phyloP scores from a whole-genome alignment of 495 filamentous ascomycete genomes.

The Neurospora sp. region DNA sequence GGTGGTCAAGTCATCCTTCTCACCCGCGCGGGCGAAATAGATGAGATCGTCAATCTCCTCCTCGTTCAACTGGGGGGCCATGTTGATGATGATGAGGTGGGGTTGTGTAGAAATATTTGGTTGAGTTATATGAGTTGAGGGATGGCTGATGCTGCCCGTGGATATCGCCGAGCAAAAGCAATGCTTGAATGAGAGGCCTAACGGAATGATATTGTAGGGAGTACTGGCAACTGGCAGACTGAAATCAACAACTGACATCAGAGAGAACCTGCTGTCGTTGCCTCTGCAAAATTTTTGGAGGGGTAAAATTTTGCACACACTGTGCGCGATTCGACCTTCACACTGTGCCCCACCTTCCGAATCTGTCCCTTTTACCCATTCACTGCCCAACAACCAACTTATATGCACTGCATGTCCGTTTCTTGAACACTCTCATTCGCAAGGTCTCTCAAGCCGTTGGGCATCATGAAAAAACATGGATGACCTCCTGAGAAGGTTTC shows the following conservation, averaged over 20 bases:
- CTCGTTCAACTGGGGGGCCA: constrained; percentile 47
- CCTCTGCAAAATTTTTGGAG: constrained; percentile 11
- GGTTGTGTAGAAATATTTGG: neutral
- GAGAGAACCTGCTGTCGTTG: neutral
- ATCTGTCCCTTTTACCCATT: neutral
- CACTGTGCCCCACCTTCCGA: constrained; percentile 4
- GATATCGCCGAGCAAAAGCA: neutral
- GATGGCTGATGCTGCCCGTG: neutral
- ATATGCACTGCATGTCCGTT: neutral
- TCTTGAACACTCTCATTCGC: neutral
- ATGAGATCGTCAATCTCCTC: constrained; percentile 84
- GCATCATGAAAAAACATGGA: neutral
- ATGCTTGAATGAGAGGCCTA: neutral
- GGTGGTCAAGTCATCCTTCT: constrained; percentile 55
- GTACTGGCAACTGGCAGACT: neutral
- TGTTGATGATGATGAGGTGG: constrained; percentile 8
- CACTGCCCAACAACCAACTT: neutral
- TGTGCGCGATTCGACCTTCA: neutral
- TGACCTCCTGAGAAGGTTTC: neutral
- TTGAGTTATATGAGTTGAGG: neutral
- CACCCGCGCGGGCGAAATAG: constrained; percentile 69
- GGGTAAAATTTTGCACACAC: neutral
- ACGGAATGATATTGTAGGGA: neutral
- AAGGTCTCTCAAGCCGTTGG: neutral
- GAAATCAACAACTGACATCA: neutral